Percentiles rank a stretch among this genome's conserved stretches.
Evolutionary conservation across 192 early-diverging fungal species (phyloP).

Genomic region (Podochytrium sp.): DNA sequence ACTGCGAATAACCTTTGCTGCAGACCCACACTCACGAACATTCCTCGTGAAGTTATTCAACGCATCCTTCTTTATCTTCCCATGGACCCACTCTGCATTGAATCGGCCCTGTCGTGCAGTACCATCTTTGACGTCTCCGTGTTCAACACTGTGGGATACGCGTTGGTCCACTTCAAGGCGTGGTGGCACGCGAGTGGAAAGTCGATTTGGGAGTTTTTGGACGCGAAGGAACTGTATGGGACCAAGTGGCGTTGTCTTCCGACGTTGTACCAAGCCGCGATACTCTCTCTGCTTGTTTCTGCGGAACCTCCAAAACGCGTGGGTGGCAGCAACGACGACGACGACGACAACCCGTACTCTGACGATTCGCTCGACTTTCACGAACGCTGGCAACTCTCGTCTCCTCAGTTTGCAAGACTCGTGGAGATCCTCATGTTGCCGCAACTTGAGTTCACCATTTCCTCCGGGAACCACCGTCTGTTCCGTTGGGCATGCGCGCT

Average conservation of each 20-base stretch:
- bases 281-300: neutral
- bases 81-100: neutral
- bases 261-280: neutral
- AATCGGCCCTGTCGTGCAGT: neutral
- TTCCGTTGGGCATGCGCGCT: neutral
- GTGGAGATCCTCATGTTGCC: neutral
- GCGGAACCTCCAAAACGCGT: neutral
- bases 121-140: neutral
- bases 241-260: neutral
- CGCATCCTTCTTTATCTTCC: neutral
- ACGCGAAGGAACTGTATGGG: neutral
- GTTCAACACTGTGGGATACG: neutral
- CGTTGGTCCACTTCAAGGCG: neutral
- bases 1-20: too few relatives aligned
- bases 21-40: too few relatives aligned
- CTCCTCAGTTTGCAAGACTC: neutral
- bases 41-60: neutral
- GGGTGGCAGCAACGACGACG: neutral
- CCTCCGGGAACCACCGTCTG: neutral
- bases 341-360: neutral
- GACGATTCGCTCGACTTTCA: neutral
- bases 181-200: neutral
- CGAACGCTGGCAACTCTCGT: neutral
- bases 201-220: neutral
- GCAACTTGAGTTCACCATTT: neutral